A percentile compares a stretch with the other conserved stretches of the same genome.
Conservation (phyloP, 1,284 basidiomycete species). For the Crepidotus sp. region DNA sequence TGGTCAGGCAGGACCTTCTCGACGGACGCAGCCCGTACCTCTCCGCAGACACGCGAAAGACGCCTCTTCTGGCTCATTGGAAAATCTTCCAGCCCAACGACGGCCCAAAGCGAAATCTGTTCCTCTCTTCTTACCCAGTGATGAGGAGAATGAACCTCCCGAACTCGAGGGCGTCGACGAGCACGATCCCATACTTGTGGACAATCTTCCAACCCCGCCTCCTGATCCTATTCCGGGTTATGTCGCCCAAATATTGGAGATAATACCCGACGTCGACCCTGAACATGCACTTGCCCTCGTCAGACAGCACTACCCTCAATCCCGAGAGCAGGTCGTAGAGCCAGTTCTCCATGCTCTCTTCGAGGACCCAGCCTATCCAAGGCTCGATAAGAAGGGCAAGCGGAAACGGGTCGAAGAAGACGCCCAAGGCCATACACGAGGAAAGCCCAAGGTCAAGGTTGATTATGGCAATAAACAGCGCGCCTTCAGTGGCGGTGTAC, state of each 20-base stretch:
- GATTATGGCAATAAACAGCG: conserved; percentile 46
- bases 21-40: conserved; percentile 4
- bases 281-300: conserved; percentile 42
- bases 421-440: conserved; percentile 16
- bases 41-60: conserved; percentile 8
- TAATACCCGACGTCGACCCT: conserved; percentile 58
- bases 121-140: conserved; percentile 23
- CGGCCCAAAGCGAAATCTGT: conserved; percentile 12
- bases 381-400: conserved; percentile 46
- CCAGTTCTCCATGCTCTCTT: conserved; percentile 49
- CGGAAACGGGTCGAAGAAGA: conserved; percentile 31
- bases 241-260: conserved; percentile 9
- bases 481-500: conserved; percentile 27
- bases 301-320: conserved; percentile 27
- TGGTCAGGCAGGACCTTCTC: conserved; percentile 11
- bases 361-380: conserved; percentile 56
- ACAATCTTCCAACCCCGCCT: conserved; percentile 8
- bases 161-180: background rate
- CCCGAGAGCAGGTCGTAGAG: conserved; percentile 35
- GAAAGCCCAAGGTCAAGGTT: conserved; percentile 30
- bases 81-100: conserved; percentile 11
- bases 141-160: conserved; percentile 24
- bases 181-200: conserved; percentile 4
- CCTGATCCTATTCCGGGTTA: conserved; percentile 9
- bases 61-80: conserved; percentile 9